Evolutionary conservation across 805 yeast species (phyloP), one percentile per base, ranked within the genome.

Genomic region (Cyberlindnera maritima): DNA sequence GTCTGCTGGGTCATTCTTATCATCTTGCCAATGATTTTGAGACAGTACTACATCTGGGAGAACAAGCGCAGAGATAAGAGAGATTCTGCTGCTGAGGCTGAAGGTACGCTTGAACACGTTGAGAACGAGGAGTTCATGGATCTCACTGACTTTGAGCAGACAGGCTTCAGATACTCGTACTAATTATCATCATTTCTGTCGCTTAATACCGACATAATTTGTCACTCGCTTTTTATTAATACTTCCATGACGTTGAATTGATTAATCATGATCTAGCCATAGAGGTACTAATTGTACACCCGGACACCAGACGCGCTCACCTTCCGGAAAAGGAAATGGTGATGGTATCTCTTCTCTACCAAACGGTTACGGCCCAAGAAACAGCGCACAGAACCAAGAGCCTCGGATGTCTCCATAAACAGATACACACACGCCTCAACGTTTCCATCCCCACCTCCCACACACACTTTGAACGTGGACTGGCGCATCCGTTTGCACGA

Each of bases 61-160:
- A 43, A 43, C 34, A 32, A 33, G 20, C 31, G 46, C 15, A 37
- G 46, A 23, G 42, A 43, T 29, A 43, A 43, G 38, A 31, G 41
- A 23, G 40, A 42, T 8, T n/a, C 28, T n/a, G 33, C 21, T 23
- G 21, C 20, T 18, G 35, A 31, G 21, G 14, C 29, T 23, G 9
- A 4, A 5, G 42, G 21, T 14, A 37, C 28, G n/a, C 18, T 19
- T 8, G 28, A 36, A 23, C 28, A 31, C 14, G 26, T 37, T 13
- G 49, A 46, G 39, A 41, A 46, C 25, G 43, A 41, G 21, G 49
- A 46, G 49, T 41, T 46, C 40, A 11, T 46, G 40, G 49, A 46
- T 25, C 29, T 31, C 11, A 46, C 49, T 15, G 49, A 46, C 36
- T n/a, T 20, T 10, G 43, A 46, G 43, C 44, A 46, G 43, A 37